Evolutionary conservation across 106 monocot species (phyloP), one percentile per base, ranked within the genome.

Genomic region (Apostasia ramifera): DNA sequence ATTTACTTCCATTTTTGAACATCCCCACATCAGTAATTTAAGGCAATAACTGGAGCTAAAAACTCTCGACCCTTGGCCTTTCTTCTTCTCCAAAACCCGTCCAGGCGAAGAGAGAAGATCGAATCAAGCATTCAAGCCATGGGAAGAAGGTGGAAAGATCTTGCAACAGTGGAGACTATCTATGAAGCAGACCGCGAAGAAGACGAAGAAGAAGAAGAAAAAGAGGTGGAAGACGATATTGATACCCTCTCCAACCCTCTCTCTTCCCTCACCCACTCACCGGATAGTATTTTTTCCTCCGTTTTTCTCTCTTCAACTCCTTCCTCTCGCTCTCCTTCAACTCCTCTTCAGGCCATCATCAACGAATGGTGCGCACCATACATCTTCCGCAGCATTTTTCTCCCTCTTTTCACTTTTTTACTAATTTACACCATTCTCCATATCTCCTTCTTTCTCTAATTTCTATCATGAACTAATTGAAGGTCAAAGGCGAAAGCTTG

Each of bases 111-210:
- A 57, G 8, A 75, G 8, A 44, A 38, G 66, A 70, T 57, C 43
- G 48, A 60, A 45, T 2, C 12, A 39, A 4, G 41, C 40, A 5
- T 48, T 14, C n/a, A n/a, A 58, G 6, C 48, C 43, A 90, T 85
- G 91, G 78, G 68, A 70, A 80, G 68, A 70, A 69, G 66, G 38
- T 80, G 83, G 88, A 70, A 83, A n/a, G 83, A 78, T 1, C 69
- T 91, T 44, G 91, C 85, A 3, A 79, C 84, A 40, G 85, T 81
- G 15, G 86, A 84, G 39, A 95, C 95, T 40, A 95, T 95, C 77
- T 95, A 86, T 51, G 95, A 95, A 80, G 91, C 90, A 55, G 86
- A 94, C 13, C 75, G 76, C 38, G 84, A 83, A 53, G 82, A 81
- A 37, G 80, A 70, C 9, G 68, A 67, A 12, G 61, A 51, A 57